These are phyloP conservation scores for Entomortierella lignicola DNA, from an alignment of 192 early-diverging fungal genomes.

Conservation along the genomic window DNA sequence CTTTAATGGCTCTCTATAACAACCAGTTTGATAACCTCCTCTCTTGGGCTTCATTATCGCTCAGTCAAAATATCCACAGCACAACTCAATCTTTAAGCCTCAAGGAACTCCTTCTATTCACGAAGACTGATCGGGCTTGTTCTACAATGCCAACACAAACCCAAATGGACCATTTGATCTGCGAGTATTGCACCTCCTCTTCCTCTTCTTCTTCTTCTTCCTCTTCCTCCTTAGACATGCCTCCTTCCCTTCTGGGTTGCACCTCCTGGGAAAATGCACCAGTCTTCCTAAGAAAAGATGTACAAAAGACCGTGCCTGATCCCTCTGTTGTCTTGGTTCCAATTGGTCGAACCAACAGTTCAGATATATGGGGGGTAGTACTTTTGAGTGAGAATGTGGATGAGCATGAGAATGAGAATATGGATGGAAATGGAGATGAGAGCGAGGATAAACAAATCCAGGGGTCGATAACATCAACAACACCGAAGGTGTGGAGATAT, in stretches of 20 bases:
- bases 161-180: not conserved
- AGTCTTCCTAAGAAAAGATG: not conserved
- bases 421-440: not conserved
- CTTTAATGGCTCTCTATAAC: not conserved
- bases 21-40: conserved; percentile 15
- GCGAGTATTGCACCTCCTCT: not conserved
- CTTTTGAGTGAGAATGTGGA: not conserved
- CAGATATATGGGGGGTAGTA: conserved; percentile 7
- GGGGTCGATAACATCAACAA: no score
- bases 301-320: not conserved
- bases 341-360: not conserved
- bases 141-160: not conserved
- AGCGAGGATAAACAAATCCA: no score
- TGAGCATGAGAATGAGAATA: not conserved
- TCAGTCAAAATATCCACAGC: conserved; percentile 20
- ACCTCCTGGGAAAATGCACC: not conserved
- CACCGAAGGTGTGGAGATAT: conserved; percentile 6
- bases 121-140: not conserved
- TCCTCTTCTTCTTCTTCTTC: not conserved
- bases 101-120: conserved; percentile 1
- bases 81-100: conserved; percentile 5
- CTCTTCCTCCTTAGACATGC: no score
- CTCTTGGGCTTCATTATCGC: conserved; percentile 9
- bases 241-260: not conserved
- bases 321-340: conserved; percentile 15